A percentile compares a stretch with the other conserved stretches of the same genome.
Conservation (phyloP, 768 basidiomycete species). For the Podaxis sp. region DNA sequence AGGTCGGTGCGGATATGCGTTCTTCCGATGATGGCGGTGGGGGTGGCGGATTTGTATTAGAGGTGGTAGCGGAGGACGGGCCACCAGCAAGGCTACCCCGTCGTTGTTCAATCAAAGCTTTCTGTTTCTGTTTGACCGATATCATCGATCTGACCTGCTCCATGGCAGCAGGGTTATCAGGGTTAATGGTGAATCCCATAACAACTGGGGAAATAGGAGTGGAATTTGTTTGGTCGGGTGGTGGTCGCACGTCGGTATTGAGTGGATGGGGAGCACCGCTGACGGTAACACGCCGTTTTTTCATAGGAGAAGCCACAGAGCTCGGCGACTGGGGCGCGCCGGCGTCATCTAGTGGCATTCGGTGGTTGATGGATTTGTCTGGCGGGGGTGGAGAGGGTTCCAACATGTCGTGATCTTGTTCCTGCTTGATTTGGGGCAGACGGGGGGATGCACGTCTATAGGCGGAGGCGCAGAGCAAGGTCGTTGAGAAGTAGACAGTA, state of each 20-base stretch:
- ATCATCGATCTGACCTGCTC: conserved; percentile 66
- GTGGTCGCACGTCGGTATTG: conserved; percentile 48
- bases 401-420: conserved; percentile 51
- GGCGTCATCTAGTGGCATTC: conserved; percentile 21
- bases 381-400: conserved; percentile 37
- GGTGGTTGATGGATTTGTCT: conserved; percentile 19
- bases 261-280: conserved; percentile 56
- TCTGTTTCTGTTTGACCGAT: conserved; percentile 67
- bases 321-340: conserved; percentile 40
- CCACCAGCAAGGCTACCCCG: conserved; percentile 54
- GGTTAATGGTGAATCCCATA: conserved; percentile 55
- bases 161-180: conserved; percentile 56
- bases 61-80: conserved; percentile 32
- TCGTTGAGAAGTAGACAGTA: conserved; percentile 9
- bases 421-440: conserved; percentile 58
- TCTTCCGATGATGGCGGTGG: conserved; percentile 12
- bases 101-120: conserved; percentile 68
- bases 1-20: conserved; percentile 10
- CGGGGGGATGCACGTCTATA: conserved; percentile 43
- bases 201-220: conserved; percentile 68
- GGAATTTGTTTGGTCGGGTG: conserved; percentile 43
- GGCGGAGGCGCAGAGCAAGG: conserved; percentile 9
- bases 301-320: conserved; percentile 44
- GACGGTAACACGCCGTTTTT: conserved; percentile 72
- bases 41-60: conserved; percentile 22